Evolutionary conservation across 1,284 basidiomycete genomes (phyloP).

Genomic region (Cerrena zonata): DNA sequence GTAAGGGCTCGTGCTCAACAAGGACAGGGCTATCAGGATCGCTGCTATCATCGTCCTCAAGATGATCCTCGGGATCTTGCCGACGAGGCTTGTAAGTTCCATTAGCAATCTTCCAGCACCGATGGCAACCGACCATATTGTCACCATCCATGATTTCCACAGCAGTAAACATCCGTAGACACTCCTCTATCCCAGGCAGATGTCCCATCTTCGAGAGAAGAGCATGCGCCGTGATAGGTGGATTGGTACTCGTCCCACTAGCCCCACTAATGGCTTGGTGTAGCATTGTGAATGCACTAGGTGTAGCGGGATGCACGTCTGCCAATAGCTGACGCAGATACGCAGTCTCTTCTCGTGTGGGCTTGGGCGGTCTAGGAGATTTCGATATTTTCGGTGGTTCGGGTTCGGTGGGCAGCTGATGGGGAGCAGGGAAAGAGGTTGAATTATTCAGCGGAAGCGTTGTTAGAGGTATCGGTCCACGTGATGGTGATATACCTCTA

Average conservation of each 20-base stretch:
- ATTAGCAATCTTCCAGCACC: conserved; percentile 86
- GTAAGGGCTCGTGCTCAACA: background rate
- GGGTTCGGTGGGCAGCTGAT: conserved; percentile 1
- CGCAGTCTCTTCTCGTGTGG: conserved; percentile 47
- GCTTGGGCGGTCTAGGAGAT: conserved; percentile 47
- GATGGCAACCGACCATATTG: conserved; percentile 87
- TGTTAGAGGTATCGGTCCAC: conserved; percentile 12
- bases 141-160: conserved; percentile 90
- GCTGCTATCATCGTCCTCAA: conserved; percentile 21
- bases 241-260: conserved; percentile 2
- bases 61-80: conserved; percentile 4
- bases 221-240: conserved; percentile 26
- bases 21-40: conserved; percentile 16
- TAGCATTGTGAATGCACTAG: conserved; percentile 42
- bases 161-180: conserved; percentile 78
- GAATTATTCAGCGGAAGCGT: conserved; percentile 13
- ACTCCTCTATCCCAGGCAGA: conserved; percentile 61
- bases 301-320: conserved; percentile 39
- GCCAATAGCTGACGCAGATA: conserved; percentile 64
- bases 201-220: conserved; percentile 48
- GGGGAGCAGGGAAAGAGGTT: conserved; percentile 6
- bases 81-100: conserved; percentile 42
- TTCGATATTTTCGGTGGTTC: conserved; percentile 16
- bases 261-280: conserved; percentile 22
- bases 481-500: conserved; percentile 7